These are phyloP conservation scores for Quercus bicolor DNA, from an alignment of 306 rosid species.

Conservation along the genomic window DNA sequence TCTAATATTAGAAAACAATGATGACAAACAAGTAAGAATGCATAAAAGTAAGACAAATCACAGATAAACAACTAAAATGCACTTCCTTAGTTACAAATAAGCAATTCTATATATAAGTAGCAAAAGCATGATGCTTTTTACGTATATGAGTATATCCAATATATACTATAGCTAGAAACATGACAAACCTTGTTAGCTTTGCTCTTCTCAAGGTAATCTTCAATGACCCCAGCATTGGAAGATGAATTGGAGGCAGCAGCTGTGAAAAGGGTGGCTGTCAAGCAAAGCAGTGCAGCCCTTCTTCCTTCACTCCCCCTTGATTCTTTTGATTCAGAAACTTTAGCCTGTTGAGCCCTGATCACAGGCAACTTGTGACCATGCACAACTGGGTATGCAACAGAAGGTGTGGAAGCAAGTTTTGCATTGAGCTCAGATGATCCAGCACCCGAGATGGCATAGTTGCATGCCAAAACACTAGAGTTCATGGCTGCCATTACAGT, in stretches of 20 bases:
- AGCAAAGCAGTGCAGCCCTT: constrained; percentile 57
- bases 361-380: constrained; percentile 37
- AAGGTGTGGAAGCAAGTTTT: constrained; percentile 41
- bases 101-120: too few relatives aligned
- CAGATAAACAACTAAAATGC: not conserved
- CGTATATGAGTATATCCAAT: too few relatives aligned
- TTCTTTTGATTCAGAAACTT: constrained; percentile 17
- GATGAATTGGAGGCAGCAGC: constrained; percentile 40
- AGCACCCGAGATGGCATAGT: constrained; percentile 58
- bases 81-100: not conserved
- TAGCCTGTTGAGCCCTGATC: constrained; percentile 60
- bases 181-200: constrained; percentile 76
- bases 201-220: constrained; percentile 81
- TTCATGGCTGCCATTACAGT: constrained; percentile 71
- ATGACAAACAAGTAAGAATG: not conserved
- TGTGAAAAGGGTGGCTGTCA: constrained; percentile 65
- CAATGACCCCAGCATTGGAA: constrained; percentile 82
- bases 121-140: too few relatives aligned
- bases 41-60: not conserved
- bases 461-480: constrained; percentile 74
- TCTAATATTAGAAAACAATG: not conserved
- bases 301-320: constrained; percentile 48
- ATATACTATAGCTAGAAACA: not conserved
- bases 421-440: constrained; percentile 43
- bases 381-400: constrained; percentile 29